These are phyloP conservation scores for Colletotrichum tropicale DNA, from an alignment of 2,329 filamentous ascomycete genomes.

Conservation along the genomic window DNA sequence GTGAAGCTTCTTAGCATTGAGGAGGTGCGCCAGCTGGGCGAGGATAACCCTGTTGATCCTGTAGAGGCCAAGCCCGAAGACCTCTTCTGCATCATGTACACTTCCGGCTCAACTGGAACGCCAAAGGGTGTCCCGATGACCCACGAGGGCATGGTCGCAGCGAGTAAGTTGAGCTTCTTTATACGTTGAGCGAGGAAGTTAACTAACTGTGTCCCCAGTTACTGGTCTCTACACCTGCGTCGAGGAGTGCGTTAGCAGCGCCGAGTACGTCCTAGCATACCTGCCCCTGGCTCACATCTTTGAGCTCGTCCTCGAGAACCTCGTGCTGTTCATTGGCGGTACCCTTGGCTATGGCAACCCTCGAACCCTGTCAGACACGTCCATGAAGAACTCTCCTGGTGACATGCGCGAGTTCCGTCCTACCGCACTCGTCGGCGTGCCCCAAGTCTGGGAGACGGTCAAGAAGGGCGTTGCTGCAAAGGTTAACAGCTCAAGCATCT, in stretches of 20 bases:
- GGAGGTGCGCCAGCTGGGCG: constrained; percentile 60
- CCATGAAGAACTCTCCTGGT: constrained; percentile 87
- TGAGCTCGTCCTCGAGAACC: constrained; percentile 94
- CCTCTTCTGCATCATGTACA: constrained; percentile 85
- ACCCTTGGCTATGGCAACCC: constrained; percentile 94
- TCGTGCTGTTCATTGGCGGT: constrained; percentile 86
- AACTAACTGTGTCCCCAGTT: constrained; percentile 43
- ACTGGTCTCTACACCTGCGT: constrained; percentile 82
- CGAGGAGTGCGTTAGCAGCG: constrained; percentile 76
- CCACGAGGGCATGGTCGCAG: constrained; percentile 80
- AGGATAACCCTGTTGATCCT: constrained; percentile 73
- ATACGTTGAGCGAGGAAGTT: constrained; percentile 25
- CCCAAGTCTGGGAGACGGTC: constrained; percentile 95
- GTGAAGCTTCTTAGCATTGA: constrained; percentile 59
- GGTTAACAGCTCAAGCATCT: constrained; percentile 72
- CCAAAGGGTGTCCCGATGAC: constrained; percentile 89
- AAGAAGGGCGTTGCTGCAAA: constrained; percentile 90
- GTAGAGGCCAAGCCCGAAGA: constrained; percentile 76
- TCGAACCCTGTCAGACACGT: constrained; percentile 84
- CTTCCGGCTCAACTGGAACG: constrained; percentile 86
- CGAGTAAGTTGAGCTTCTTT: constrained; percentile 46
- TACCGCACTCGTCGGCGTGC: constrained; percentile 91
- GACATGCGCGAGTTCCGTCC: constrained; percentile 93
- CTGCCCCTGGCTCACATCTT: constrained; percentile 95
- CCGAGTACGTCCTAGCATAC: constrained; percentile 85